Base-by-base conservation (phyloP, 192 early-diverging fungal species). In the Entomortierella parvispora region DNA sequence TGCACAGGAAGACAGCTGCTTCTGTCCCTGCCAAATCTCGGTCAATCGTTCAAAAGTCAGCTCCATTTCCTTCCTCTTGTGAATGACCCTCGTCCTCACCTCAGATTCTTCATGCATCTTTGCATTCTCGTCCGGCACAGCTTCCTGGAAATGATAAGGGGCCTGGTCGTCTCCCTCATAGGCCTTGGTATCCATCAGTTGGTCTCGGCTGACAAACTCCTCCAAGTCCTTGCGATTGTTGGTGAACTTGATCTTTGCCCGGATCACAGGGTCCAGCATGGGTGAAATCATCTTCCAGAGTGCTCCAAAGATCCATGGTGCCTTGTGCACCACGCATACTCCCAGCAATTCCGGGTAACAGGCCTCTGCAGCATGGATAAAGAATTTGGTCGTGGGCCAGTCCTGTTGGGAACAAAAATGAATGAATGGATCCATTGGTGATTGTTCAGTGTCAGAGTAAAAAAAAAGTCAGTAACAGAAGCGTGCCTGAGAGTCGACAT, bases 321-420 rank as follows among this genome's bases (percentile, higher is more conserved):
- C 93, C 65, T 91, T 91, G 80, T 95, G 90, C 40, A 96, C 87
- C 0, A 95, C 82, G 46, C 88, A 86, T 7, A 85, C 71, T 40
- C 94, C 95, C 6, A 96, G 84, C 17, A 87, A 86, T 68, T 96
- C 95, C 5, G 95, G 95, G 65, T 96, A 96, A 71, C 92, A 94
- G 52, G 90, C 89, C 69, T 95, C 90, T 51, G 95, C 85, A 74
- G 87, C 89, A 58, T 82, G 81, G 40, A 94, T 66, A 18, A 95
- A 85, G 62, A 94, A 92, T 72, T 89, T 90, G 66, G 90, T 81
- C 20, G 90, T 90, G 4, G 88, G 85, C 78, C 87, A 91, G 67
- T 96, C 93, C 74, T 77, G 12, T 6, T 22, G 12, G n/a, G 11
- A 23, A 26, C 28, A 43, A n/a, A 22, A 53, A 25, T 44, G 47